Percentiles rank a stretch among this genome's conserved stretches.
These are phyloP conservation scores for Solanum arcanum DNA, from an alignment of 257 asterid genomes.

Conservation along the genomic window DNA sequence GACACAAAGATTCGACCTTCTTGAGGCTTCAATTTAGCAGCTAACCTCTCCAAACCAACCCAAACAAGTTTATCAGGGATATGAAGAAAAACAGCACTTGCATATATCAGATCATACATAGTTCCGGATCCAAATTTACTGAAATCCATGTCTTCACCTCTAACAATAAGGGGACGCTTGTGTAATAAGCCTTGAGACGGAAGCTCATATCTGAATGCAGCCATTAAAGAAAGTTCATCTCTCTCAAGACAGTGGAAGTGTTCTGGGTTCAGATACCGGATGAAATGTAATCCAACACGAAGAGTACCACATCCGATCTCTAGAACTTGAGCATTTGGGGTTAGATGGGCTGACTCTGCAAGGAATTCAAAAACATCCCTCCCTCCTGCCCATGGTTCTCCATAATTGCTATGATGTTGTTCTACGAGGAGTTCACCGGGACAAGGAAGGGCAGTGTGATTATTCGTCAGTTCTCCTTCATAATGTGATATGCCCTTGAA, in stretches of 20 bases:
- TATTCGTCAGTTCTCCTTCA: slow-evolving; percentile 61
- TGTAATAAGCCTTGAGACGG: slow-evolving; percentile 79
- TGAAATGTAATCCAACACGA: slow-evolving; percentile 89
- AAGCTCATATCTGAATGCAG: slow-evolving; percentile 82
- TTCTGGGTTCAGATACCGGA: slow-evolving; percentile 59
- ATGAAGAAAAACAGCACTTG: slow-evolving; percentile 91
- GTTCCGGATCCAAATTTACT: slow-evolving; percentile 51
- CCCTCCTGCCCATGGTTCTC: slow-evolving; percentile 99
- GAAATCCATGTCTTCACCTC: slow-evolving; percentile 93
- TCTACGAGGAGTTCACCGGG: slow-evolving; percentile 89
- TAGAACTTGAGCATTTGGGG: slow-evolving; percentile 57
- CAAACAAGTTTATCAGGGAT: slow-evolving; percentile 92
- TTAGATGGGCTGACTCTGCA: slow-evolving; percentile 48
- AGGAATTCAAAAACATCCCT: slow-evolving; percentile 85
- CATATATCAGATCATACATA: slow-evolving; percentile 64
- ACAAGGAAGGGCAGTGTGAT: slow-evolving; percentile 90
- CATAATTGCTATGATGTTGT: slow-evolving; percentile 92
- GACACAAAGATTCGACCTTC: slow-evolving; percentile 86
- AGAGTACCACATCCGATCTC: slow-evolving; percentile 98
- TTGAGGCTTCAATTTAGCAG: slow-evolving; percentile 40
- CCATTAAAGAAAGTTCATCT: slow-evolving; percentile 94
- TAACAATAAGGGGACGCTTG: slow-evolving; percentile 75
- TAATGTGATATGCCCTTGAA: slow-evolving; percentile 93
- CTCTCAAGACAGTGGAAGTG: slow-evolving; percentile 80
- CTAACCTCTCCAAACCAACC: slow-evolving; percentile 73